These are phyloP conservation scores for Candida pini DNA, from an alignment of 805 yeast species.

Conservation along the genomic window DNA sequence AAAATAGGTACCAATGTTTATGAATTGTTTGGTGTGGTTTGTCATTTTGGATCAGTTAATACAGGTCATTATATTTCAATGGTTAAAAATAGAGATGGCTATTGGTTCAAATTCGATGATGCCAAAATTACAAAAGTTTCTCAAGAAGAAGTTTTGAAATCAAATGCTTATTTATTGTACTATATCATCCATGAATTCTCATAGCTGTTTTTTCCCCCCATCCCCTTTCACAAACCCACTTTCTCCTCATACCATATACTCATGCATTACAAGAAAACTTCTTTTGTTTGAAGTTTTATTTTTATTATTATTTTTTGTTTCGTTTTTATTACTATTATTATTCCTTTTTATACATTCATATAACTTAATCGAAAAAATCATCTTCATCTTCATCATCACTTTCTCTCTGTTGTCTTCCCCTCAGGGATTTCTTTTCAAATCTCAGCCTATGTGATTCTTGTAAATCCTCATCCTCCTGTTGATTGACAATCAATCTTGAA, in stretches of 20 bases:
- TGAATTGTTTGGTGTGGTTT: constrained; percentile 81
- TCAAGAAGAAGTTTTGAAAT: constrained; percentile 56
- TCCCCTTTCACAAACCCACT: no score
- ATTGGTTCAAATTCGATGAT: constrained; percentile 93
- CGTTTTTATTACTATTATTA: not conserved
- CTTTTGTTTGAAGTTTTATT: no score
- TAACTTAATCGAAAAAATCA: constrained; percentile 41
- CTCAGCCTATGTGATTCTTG: constrained; percentile 48
- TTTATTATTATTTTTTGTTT: not conserved
- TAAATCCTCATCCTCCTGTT: constrained; percentile 47
- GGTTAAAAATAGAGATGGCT: constrained; percentile 63
- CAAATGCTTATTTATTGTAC: constrained; percentile 77
- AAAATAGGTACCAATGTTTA: constrained; percentile 36
- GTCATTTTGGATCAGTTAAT: constrained; percentile 88
- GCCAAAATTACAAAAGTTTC: constrained; percentile 65
- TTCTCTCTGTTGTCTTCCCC: constrained; percentile 32
- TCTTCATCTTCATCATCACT: constrained; percentile 39
- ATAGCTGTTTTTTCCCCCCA: constrained; percentile 2
- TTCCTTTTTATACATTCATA: not conserved
- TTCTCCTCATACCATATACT: no score
- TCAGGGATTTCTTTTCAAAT: constrained; percentile 52
- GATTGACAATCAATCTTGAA: constrained; percentile 56
- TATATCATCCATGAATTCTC: constrained; percentile 47
- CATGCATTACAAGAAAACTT: no score
- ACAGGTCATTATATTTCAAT: constrained; percentile 92